These are phyloP conservation scores for Cladophialophora carrionii DNA, from an alignment of 2,329 filamentous ascomycete species.

Conservation along the genomic window DNA sequence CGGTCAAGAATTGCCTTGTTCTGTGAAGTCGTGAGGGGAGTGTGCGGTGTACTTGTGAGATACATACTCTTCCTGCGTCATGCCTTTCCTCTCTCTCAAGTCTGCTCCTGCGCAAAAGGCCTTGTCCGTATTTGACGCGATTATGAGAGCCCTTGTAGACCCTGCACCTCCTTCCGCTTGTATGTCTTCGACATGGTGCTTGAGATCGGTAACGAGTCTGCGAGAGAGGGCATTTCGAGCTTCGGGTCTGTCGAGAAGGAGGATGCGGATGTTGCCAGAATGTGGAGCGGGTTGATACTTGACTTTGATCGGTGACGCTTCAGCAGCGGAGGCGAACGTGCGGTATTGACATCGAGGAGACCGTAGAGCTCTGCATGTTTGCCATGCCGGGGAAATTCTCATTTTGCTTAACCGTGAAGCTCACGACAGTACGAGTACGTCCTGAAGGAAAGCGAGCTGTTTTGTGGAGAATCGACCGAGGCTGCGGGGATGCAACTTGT, in stretches of 20 bases:
- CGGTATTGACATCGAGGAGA: slow-evolving; percentile 12
- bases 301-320: slow-evolving; percentile 60
- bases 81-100: slow-evolving; percentile 80
- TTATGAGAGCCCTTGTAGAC: slow-evolving; percentile 75
- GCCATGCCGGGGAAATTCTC: slow-evolving; percentile 24
- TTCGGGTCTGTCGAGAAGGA: slow-evolving; percentile 81
- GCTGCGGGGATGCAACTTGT: slow-evolving; percentile 10
- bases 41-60: slow-evolving; percentile 3
- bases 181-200: slow-evolving; percentile 72
- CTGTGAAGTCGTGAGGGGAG: slow-evolving; percentile 51
- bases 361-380: slow-evolving; percentile 4
- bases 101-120: slow-evolving; percentile 95
- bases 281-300: slow-evolving; percentile 76
- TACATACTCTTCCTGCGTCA: slow-evolving; percentile 75
- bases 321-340: slow-evolving; percentile 24
- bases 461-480: slow-evolving; percentile 6
- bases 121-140: slow-evolving; percentile 81
- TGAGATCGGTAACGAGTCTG: slow-evolving; percentile 72
- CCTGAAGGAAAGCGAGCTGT: background rate
- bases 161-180: slow-evolving; percentile 61
- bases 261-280: slow-evolving; percentile 81
- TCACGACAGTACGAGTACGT: slow-evolving; percentile 1
- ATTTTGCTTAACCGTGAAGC: slow-evolving; percentile 16
- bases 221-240: slow-evolving; percentile 90
- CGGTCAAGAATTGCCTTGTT: slow-evolving; percentile 74